Evolutionary conservation across 2,329 filamentous ascomycete genomes (phyloP).

Genomic region (Cladosporium sp.): DNA sequence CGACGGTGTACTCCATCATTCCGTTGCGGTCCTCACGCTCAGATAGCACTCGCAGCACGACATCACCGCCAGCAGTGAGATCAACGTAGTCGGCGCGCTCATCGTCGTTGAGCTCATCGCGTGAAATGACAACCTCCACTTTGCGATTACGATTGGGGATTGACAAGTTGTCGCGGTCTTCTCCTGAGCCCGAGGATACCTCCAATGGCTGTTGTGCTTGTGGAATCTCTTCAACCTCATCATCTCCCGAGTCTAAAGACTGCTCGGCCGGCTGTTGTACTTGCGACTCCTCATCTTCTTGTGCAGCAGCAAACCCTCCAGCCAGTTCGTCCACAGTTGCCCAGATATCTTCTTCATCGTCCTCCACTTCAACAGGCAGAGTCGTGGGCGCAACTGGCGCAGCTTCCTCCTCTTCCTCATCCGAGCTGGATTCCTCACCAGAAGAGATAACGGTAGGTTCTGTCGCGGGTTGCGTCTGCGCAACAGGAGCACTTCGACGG

Average conservation of each 20-base stretch:
- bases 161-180: background rate
- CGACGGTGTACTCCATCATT: slow-evolving; percentile 42
- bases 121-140: slow-evolving; percentile 16
- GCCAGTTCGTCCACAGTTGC: slow-evolving; percentile 17
- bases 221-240: background rate
- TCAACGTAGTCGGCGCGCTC: slow-evolving; percentile 29
- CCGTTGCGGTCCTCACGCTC: slow-evolving; percentile 37
- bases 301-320: slow-evolving; percentile 13
- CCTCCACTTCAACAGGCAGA: background rate
- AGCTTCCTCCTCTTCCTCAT: slow-evolving; percentile 1
- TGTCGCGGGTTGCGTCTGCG: slow-evolving; percentile 24
- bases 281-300: slow-evolving; percentile 1
- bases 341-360: slow-evolving; percentile 17
- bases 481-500: slow-evolving; percentile 23
- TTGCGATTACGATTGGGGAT: background rate
- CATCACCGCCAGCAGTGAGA: slow-evolving; percentile 29
- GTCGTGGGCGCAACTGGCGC: background rate
- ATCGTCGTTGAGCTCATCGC: slow-evolving; percentile 17
- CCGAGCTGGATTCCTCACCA: slow-evolving; percentile 15
- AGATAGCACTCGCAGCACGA: slow-evolving; percentile 43
- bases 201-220: background rate
- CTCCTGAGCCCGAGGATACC: background rate
- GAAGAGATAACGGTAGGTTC: slow-evolving; percentile 15
- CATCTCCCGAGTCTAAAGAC: background rate
- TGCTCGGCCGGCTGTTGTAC: background rate